Conservation (phyloP, 345 rosid genomes). For the Gossypium ekmanianum region DNA sequence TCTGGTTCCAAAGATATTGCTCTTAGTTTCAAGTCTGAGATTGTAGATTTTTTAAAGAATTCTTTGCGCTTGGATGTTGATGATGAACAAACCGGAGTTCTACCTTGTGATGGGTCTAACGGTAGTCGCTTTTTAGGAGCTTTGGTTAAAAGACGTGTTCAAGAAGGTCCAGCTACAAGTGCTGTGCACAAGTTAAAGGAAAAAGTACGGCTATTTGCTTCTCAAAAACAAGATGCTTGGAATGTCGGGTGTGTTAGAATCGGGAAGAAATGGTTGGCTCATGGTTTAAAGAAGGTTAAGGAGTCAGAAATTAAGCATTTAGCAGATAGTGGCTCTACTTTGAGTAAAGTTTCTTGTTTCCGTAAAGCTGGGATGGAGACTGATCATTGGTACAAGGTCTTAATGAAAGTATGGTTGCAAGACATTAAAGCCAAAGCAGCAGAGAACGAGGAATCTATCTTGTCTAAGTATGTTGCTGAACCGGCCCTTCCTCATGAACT, state of each 20-base stretch:
- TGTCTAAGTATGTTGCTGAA: constrained; percentile 68
- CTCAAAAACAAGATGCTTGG: constrained; percentile 84
- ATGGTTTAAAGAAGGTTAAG: constrained; percentile 85
- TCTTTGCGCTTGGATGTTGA: constrained; percentile 50
- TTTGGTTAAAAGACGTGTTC: constrained; percentile 50
- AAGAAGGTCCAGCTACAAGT: constrained; percentile 58
- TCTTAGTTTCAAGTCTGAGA: constrained; percentile 46
- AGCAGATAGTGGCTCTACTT: constrained; percentile 57
- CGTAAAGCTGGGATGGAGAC: constrained; percentile 88
- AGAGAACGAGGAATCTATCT: constrained; percentile 53
- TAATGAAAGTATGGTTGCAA: constrained; percentile 76
- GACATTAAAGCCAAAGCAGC: constrained; percentile 44
- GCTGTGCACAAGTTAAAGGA: constrained; percentile 88
- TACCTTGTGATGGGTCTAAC: constrained; percentile 42
- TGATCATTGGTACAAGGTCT: constrained; percentile 84
- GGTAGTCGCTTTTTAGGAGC: constrained; percentile 67
- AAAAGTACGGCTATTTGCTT: constrained; percentile 59
- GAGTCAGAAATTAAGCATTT: constrained; percentile 85
- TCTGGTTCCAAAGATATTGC: constrained; percentile 67
- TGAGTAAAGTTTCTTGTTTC: constrained; percentile 63
- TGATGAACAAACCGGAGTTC: constrained; percentile 35
- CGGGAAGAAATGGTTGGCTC: constrained; percentile 87
- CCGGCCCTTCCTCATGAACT: constrained; percentile 74
- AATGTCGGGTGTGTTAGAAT: constrained; percentile 62
- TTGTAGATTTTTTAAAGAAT: constrained; percentile 44